A percentile compares a stretch with the other conserved stretches of the same genome.
These are phyloP conservation scores for Heimioporus sp. DNA, from an alignment of 768 basidiomycete genomes.

Conservation along the genomic window DNA sequence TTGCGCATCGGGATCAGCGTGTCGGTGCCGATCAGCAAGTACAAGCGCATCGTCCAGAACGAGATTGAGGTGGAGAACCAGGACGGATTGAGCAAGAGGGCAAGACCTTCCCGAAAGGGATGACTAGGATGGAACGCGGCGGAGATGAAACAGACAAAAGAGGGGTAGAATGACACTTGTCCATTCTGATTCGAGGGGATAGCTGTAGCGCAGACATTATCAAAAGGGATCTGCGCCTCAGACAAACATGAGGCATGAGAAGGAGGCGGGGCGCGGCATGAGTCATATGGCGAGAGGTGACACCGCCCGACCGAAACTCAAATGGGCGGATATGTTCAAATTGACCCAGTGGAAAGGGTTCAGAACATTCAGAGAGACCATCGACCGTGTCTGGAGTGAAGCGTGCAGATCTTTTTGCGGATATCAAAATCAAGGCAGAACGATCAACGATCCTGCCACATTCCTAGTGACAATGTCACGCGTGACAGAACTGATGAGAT, in stretches of 20 bases:
- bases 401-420: conserved; percentile 16
- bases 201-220: conserved; percentile 3
- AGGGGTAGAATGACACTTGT: conserved; percentile 1
- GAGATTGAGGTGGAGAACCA: conserved; percentile 21
- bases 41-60: conserved; percentile 1
- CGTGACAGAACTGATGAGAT: conserved; percentile 3
- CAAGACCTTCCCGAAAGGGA: conserved; percentile 19
- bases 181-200: conserved; percentile 19
- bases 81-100: conserved; percentile 15
- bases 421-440: conserved; percentile 8
- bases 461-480: conserved; percentile 17
- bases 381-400: background rate
- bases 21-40: conserved; percentile 19
- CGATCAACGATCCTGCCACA: conserved; percentile 8
- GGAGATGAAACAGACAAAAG: conserved; percentile 30
- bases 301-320: conserved; percentile 2
- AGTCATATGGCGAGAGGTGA: conserved; percentile 12
- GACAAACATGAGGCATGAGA: conserved; percentile 19
- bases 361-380: no score
- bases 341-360: no score
- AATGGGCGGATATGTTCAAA: conserved; percentile 12
- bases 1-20: conserved; percentile 11
- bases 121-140: conserved; percentile 11
- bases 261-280: background rate
- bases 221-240: conserved; percentile 17